Percentiles rank a stretch among this genome's conserved stretches.
phyloP scores from a whole-genome alignment of 345 rosid species.

The Salix koriyanagi region DNA sequence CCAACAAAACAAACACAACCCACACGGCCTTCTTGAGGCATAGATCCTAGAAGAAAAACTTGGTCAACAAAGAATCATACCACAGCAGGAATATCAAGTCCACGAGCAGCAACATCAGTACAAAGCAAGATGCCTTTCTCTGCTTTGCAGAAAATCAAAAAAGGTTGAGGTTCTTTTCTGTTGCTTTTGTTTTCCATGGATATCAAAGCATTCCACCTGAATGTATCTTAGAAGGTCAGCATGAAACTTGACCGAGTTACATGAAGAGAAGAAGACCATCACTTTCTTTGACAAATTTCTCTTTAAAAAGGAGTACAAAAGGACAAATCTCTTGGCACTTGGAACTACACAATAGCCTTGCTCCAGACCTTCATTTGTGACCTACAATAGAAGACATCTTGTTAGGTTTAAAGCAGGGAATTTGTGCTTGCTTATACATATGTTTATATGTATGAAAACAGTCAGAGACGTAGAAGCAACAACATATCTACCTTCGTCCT shows the following conservation, averaged over 20 bases:
- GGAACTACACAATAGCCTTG: slow-evolving; percentile 94
- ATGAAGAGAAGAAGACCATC: slow-evolving; percentile 99
- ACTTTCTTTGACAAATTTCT: slow-evolving; percentile 84
- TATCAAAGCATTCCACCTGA: slow-evolving; percentile 70
- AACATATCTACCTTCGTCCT: slow-evolving; percentile 62
- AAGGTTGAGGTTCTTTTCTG: slow-evolving; percentile 87
- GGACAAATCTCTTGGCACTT: slow-evolving; percentile 73
- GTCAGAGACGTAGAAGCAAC: not conserved
- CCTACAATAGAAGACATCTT: slow-evolving; percentile 41
- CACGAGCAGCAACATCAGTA: slow-evolving; percentile 99
- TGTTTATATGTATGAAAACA: not conserved
- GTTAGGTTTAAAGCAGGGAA: slow-evolving; percentile 5
- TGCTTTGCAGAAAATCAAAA: slow-evolving; percentile 87
- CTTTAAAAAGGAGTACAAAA: slow-evolving; percentile 84
- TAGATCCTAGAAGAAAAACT: not conserved
- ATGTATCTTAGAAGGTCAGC: slow-evolving; percentile 77
- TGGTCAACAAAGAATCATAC: slow-evolving; percentile 28
- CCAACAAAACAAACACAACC: not conserved
- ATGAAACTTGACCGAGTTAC: slow-evolving; percentile 89
- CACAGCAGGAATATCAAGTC: slow-evolving; percentile 97
- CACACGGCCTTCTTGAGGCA: not conserved
- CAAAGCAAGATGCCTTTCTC: slow-evolving; percentile 92
- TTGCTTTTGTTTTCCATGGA: slow-evolving; percentile 94
- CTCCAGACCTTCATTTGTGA: slow-evolving; percentile 90
- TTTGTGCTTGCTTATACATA: slow-evolving; percentile 1